Percentiles rank a stretch among this genome's conserved stretches.
Evolutionary conservation across 192 early-diverging fungal species (phyloP).

Genomic region (Spinellus fusiger): DNA sequence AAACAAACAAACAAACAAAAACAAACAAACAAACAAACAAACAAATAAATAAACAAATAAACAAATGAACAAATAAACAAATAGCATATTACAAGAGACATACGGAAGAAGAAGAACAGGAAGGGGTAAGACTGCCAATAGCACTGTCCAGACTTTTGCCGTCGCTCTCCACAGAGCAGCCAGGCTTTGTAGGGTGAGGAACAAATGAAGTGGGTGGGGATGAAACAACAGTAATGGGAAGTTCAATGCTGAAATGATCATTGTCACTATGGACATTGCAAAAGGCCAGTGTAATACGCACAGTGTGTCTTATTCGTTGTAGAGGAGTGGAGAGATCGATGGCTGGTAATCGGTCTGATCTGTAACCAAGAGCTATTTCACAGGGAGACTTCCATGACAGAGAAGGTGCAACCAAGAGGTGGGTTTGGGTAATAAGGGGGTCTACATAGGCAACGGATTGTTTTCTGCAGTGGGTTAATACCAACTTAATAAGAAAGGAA

Average conservation of each 20-base stretch:
- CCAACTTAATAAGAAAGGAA: too few relatives aligned
- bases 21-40: not conserved
- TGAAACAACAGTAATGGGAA: not conserved
- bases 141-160: not conserved
- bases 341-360: not conserved
- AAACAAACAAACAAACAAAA: not conserved
- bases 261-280: not conserved
- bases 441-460: not conserved
- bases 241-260: not conserved
- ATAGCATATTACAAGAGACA: not conserved
- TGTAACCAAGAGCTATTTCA: not conserved
- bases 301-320: not conserved
- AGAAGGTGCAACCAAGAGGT: not conserved
- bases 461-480: not conserved
- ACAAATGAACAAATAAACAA: not conserved
- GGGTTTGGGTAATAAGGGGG: not conserved
- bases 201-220: too few relatives aligned
- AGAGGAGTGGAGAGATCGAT: not conserved
- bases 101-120: not conserved
- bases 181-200: too few relatives aligned
- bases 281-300: slow-evolving; percentile 6
- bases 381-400: not conserved
- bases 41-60: not conserved
- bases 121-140: not conserved
- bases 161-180: not conserved